phyloP scores from a whole-genome alignment of 2,329 filamentous ascomycete species.

The Sporothrix sp. region DNA sequence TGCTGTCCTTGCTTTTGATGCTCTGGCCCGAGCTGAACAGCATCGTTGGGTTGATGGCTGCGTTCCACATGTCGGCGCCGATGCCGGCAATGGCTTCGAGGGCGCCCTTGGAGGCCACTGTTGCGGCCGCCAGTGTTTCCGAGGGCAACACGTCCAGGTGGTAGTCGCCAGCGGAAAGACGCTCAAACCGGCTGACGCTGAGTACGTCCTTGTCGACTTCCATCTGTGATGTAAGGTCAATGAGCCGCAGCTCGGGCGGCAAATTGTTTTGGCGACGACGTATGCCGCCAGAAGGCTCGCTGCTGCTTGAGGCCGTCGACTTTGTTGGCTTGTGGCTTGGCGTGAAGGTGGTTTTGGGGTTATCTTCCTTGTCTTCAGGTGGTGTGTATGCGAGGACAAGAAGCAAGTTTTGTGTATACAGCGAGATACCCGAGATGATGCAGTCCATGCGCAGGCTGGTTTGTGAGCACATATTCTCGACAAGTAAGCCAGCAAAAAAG shows the following conservation, averaged over 20 bases:
- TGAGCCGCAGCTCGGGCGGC: slow-evolving; percentile 80
- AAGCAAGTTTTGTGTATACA: slow-evolving; percentile 88
- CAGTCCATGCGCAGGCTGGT: slow-evolving; percentile 84
- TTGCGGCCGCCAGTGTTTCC: slow-evolving; percentile 53
- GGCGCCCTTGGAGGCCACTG: slow-evolving; percentile 58
- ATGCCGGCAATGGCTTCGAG: slow-evolving; percentile 66
- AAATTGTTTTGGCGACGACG: slow-evolving; percentile 67
- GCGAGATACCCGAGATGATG: slow-evolving; percentile 90
- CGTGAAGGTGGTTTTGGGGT: slow-evolving; percentile 15
- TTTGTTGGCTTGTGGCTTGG: slow-evolving; percentile 32
- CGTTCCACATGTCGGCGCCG: slow-evolving; percentile 78
- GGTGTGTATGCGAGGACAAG: slow-evolving; percentile 83
- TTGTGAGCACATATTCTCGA: not conserved
- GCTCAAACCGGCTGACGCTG: slow-evolving; percentile 76
- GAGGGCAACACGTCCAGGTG: slow-evolving; percentile 79
- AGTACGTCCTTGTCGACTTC: slow-evolving; percentile 82
- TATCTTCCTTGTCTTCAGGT: slow-evolving; percentile 50
- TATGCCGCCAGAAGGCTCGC: slow-evolving; percentile 55
- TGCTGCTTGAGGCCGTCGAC: slow-evolving; percentile 41
- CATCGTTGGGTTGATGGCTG: slow-evolving; percentile 73
- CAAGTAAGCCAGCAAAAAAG: not conserved
- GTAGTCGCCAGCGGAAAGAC: slow-evolving; percentile 80
- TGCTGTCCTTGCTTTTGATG: slow-evolving; percentile 52
- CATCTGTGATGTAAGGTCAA: slow-evolving; percentile 78
- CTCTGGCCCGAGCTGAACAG: slow-evolving; percentile 84